Percentiles rank a stretch among this genome's conserved stretches.
These are phyloP conservation scores for thale cress (Arabidopsis thaliana) DNA, from an alignment of 345 rosid species.

Conservation along the genomic window DNA sequence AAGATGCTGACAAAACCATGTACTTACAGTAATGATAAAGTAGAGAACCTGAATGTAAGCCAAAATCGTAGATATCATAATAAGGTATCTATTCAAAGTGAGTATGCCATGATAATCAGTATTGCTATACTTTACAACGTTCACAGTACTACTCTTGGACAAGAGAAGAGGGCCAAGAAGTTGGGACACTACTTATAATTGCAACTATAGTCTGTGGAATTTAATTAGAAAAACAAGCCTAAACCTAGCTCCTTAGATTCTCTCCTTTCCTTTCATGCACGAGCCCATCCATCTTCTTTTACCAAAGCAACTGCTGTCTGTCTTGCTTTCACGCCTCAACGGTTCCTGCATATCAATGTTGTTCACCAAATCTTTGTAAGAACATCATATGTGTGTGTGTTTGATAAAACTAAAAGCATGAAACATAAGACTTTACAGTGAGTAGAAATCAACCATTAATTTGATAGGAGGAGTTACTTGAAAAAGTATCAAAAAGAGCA, in stretches of 20 bases:
- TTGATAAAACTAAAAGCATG: background rate
- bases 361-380: constrained; percentile 1
- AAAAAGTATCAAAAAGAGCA: background rate
- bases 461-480: background rate
- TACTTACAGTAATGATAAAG: too few species aligned
- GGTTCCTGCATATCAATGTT: background rate
- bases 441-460: background rate
- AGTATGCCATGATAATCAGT: too few species aligned
- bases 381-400: background rate
- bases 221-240: background rate
- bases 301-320: background rate
- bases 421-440: background rate
- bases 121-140: background rate
- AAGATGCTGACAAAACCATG: too few species aligned
- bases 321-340: background rate
- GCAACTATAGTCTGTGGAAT: background rate
- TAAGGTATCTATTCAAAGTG: too few species aligned
- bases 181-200: background rate
- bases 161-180: background rate
- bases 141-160: background rate
- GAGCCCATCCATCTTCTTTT: background rate
- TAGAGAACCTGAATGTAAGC: too few species aligned
- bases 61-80: too few species aligned
- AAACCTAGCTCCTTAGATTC: background rate
- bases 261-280: background rate